Base-by-base conservation (phyloP, 352 stramenopile species). In the Blastocystis sp. region DNA sequence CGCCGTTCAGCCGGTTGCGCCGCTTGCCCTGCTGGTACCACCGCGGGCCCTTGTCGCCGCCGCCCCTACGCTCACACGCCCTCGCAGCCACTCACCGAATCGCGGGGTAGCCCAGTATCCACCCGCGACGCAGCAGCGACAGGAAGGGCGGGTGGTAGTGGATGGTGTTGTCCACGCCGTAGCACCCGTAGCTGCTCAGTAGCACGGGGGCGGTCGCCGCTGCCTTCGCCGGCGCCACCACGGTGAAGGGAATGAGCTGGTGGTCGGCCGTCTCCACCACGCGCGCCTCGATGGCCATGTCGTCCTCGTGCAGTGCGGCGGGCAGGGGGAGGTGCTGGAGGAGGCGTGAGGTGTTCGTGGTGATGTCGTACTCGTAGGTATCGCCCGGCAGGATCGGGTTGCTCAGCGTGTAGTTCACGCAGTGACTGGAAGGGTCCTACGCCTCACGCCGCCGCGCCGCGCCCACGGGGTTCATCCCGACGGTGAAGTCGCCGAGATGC, bases 111-210 rank as follows among this genome's bases (percentile, higher is more conserved):
- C 52, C 74, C 0, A 84, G 48, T 21, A 84, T 70, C 74, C 74
- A 84, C 28, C 74, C 74, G 1, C 74, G 74, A 34, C 45, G 10
- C 11, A 84, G 52, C 60, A 84, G 60, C 42, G 74, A 43, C n/a
- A 84, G 28, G 69, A 42, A n/a, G 4, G 48, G 4, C 4, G 48
- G 57, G n/a, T 54, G 11, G 61, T 84, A 84, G 17, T 84, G 74
- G 43, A 84, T 84, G 2, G 74, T 38, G 11, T 68, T 68, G 38
- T 84, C 74, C 40, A 84, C 74, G 48, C 74, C 74, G 42, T 84
- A 84, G 48, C 74, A 68, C 24, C 74, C 74, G 48, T 84, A 84
- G 28, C 74, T 84, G 40, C 61, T 84, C 19, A 84, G 21, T 19
- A 84, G 17, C 10, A 84, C 40, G 14, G 74, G 74, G 10, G 74